phyloP scores from a whole-genome alignment of 2,329 filamentous ascomycete genomes.

The Phialocephala subalpina region DNA sequence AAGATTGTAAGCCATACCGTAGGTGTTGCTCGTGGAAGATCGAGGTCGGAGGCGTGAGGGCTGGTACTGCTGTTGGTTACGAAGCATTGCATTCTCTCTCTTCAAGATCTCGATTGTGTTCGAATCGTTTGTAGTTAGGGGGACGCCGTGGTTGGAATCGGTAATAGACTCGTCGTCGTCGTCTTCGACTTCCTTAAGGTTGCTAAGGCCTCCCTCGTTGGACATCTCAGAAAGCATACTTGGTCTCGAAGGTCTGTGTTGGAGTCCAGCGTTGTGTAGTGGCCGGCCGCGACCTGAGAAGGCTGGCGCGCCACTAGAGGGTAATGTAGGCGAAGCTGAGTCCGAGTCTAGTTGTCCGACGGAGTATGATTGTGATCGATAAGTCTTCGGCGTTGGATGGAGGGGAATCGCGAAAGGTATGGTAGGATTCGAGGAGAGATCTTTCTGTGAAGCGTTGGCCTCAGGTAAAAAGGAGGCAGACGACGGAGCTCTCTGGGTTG shows the following conservation, averaged over 20 bases:
- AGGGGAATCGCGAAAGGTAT: slow-evolving; percentile 89
- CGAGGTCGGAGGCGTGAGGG: slow-evolving; percentile 63
- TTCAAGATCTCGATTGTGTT: slow-evolving; percentile 70
- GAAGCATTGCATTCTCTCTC: slow-evolving; percentile 68
- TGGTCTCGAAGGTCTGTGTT: slow-evolving; percentile 82
- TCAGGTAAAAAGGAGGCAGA: background rate
- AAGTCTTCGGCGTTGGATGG: slow-evolving; percentile 90
- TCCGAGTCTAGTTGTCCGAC: slow-evolving; percentile 88
- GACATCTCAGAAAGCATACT: slow-evolving; percentile 80
- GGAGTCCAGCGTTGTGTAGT: slow-evolving; percentile 71
- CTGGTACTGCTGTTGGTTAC: slow-evolving; percentile 65
- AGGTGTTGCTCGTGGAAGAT: slow-evolving; percentile 62
- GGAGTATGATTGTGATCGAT: slow-evolving; percentile 95
- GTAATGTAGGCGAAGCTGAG: slow-evolving; percentile 37
- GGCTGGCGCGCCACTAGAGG: slow-evolving; percentile 32
- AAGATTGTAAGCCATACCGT: slow-evolving; percentile 62
- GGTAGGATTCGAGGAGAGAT: slow-evolving; percentile 64
- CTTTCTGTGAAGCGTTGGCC: slow-evolving; percentile 37
- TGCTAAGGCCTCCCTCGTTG: slow-evolving; percentile 69
- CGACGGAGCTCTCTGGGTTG: background rate
- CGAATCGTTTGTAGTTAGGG: slow-evolving; percentile 61
- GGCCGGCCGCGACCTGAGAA: slow-evolving; percentile 44
- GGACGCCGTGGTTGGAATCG: slow-evolving; percentile 62
- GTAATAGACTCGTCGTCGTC: slow-evolving; percentile 66
- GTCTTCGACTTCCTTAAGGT: slow-evolving; percentile 75